A percentile compares a stretch with the other conserved stretches of the same genome.
Evolutionary conservation across 2,329 filamentous ascomycete genomes (phyloP).

Genomic region (Cercospora sp.): DNA sequence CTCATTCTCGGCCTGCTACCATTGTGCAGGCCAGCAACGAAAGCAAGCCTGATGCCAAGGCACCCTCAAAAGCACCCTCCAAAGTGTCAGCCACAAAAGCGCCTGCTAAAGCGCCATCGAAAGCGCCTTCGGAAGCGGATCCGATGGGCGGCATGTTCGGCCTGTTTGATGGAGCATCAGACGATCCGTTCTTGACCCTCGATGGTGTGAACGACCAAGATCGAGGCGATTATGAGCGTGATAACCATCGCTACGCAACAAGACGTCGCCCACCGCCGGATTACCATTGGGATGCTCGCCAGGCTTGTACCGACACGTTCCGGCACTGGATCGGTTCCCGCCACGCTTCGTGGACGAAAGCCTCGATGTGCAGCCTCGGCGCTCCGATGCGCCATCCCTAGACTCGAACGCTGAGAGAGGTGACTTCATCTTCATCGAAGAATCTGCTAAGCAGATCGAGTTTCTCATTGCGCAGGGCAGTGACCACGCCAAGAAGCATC

Average conservation of each 20-base stretch:
- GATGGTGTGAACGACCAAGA: conserved; percentile 17
- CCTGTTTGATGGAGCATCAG: conserved; percentile 40
- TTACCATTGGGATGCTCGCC: conserved; percentile 10
- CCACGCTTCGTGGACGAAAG: background rate
- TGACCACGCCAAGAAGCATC: conserved; percentile 17
- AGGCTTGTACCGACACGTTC: conserved; percentile 7
- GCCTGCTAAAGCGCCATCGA: conserved; percentile 22
- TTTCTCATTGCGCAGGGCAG: conserved; percentile 10
- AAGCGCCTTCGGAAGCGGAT: conserved; percentile 17
- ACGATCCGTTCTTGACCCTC: conserved; percentile 19
- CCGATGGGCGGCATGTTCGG: conserved; percentile 34
- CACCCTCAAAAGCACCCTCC: conserved; percentile 19
- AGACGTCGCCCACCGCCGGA: conserved; percentile 8
- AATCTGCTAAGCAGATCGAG: conserved; percentile 22
- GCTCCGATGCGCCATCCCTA: background rate
- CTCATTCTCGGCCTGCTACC: conserved; percentile 1
- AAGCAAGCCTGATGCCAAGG: conserved; percentile 16
- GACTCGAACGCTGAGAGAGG: conserved; percentile 1
- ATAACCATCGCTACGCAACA: background rate
- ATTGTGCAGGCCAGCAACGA: background rate
- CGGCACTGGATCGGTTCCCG: background rate
- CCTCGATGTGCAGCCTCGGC: conserved; percentile 7
- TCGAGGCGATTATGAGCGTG: background rate
- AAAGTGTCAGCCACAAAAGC: conserved; percentile 15
- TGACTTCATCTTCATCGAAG: conserved; percentile 24